Percentiles rank a stretch among this genome's conserved stretches.
Evolutionary conservation across 345 rosid genomes (phyloP).

Genomic region (Euphorbia peplus): DNA sequence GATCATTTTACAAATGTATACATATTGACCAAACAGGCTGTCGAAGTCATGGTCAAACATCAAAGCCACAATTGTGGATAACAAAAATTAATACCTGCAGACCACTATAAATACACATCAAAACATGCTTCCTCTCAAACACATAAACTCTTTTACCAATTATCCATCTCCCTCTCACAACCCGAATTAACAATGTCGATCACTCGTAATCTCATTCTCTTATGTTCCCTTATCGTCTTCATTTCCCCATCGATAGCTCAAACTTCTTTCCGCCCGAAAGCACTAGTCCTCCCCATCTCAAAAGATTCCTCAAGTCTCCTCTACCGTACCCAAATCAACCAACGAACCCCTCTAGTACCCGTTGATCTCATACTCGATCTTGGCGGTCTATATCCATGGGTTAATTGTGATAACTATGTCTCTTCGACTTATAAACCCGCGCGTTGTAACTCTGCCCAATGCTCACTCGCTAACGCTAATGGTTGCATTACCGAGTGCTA

Average conservation of each 20-base stretch:
- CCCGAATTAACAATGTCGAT: conserved; percentile 6
- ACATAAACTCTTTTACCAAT: not conserved
- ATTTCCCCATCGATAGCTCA: not conserved
- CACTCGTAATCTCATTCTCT: not conserved
- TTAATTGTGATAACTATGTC: conserved; percentile 13
- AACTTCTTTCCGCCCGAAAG: conserved; percentile 20
- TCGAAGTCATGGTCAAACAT: conserved; percentile 4
- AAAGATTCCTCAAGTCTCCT: conserved; percentile 16
- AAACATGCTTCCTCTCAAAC: not conserved
- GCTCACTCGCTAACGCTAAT: conserved; percentile 12
- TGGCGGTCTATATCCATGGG: conserved; percentile 22
- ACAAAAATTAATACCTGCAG: not conserved
- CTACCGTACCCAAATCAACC: conserved; percentile 17
- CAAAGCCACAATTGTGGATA: not conserved
- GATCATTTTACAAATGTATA: no score
- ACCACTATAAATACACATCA: not conserved
- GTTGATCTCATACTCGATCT: conserved; percentile 17
- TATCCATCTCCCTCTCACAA: not conserved
- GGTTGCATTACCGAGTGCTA: conserved; percentile 2
- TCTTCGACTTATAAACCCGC: conserved; percentile 16
- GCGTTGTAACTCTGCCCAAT: conserved; percentile 24
- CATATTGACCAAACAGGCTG: not conserved
- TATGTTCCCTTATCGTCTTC: not conserved
- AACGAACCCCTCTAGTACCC: conserved; percentile 24
- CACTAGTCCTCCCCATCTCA: conserved; percentile 20